Evolutionary conservation across 805 yeast genomes (phyloP).

Genomic region (Millerozyma acaciae): DNA sequence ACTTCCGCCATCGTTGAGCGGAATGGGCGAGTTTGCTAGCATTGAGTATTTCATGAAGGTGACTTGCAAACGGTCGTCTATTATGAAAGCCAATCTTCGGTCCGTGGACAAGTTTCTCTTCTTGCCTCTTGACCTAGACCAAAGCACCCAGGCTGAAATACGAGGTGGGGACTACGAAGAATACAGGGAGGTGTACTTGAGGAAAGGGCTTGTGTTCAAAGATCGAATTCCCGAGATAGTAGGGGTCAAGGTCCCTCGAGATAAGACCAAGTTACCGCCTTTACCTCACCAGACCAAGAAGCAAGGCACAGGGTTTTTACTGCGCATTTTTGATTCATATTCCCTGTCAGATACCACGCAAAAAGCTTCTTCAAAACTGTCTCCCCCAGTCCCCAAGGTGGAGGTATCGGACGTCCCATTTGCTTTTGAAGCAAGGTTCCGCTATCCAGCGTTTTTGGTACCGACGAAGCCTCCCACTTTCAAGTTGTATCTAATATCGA

Average conservation of each 20-base stretch:
- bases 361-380: constrained; percentile 9
- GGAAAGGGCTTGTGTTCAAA: constrained; percentile 37
- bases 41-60: constrained; percentile 57
- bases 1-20: constrained; percentile 34
- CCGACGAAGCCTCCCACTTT: constrained; percentile 41
- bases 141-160: constrained; percentile 15
- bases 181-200: constrained; percentile 40
- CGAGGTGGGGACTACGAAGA: constrained; percentile 21
- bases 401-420: constrained; percentile 35
- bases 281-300: constrained; percentile 15
- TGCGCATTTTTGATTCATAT: constrained; percentile 15
- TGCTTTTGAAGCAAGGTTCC: constrained; percentile 46
- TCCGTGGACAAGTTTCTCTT: constrained; percentile 49
- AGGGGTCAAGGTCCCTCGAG: constrained; percentile 27
- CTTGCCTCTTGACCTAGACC: constrained; percentile 44
- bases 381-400: constrained; percentile 18
- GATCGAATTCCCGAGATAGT: constrained; percentile 43
- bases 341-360: constrained; percentile 3
- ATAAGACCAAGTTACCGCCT: constrained; percentile 17
- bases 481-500: constrained; percentile 28
- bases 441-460: constrained; percentile 43
- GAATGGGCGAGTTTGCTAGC: constrained; percentile 31
- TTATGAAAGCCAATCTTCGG: constrained; percentile 46
- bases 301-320: constrained; percentile 22
- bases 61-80: constrained; percentile 51